Evolutionary conservation across 345 rosid genomes (phyloP).

Genomic region (Brassica juncea): DNA sequence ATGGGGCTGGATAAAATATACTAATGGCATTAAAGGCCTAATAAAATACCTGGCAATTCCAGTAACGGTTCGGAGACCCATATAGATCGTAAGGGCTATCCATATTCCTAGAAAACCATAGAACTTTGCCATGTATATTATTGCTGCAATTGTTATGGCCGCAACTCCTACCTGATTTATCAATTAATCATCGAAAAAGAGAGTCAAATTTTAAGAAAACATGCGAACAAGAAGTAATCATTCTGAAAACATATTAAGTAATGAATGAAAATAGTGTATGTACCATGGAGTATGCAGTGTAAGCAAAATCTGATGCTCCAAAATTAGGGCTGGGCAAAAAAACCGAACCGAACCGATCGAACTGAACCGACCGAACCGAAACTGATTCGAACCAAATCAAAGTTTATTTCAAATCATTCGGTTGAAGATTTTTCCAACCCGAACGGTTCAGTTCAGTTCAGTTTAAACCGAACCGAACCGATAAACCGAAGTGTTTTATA

Average conservation of each 20-base stretch:
- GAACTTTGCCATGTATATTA: constrained; percentile 59
- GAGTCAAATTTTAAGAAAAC: not conserved
- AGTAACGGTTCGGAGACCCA: constrained; percentile 75
- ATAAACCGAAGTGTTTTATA: too few relatives aligned
- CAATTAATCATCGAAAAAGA: not conserved
- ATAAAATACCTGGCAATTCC: constrained; percentile 80
- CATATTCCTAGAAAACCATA: constrained; percentile 84
- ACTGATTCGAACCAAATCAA: too few relatives aligned
- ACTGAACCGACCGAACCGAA: too few relatives aligned
- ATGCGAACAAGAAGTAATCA: not conserved
- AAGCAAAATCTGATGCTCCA: constrained; percentile 95
- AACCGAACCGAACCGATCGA: too few relatives aligned
- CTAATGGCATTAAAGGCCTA: not conserved
- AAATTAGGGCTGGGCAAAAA: too few relatives aligned
- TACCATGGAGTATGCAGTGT: constrained; percentile 90
- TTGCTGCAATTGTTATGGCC: constrained; percentile 53
- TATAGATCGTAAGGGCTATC: constrained; percentile 80
- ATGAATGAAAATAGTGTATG: not conserved
- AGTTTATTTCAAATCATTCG: too few relatives aligned
- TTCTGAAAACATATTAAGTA: not conserved
- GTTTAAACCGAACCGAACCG: too few relatives aligned
- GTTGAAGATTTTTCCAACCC: too few relatives aligned
- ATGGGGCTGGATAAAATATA: not conserved
- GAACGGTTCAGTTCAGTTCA: too few relatives aligned
- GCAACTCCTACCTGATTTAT: constrained; percentile 66